These are phyloP conservation scores for Macrocybe gigantea DNA, from an alignment of 768 basidiomycete species.

Conservation along the genomic window DNA sequence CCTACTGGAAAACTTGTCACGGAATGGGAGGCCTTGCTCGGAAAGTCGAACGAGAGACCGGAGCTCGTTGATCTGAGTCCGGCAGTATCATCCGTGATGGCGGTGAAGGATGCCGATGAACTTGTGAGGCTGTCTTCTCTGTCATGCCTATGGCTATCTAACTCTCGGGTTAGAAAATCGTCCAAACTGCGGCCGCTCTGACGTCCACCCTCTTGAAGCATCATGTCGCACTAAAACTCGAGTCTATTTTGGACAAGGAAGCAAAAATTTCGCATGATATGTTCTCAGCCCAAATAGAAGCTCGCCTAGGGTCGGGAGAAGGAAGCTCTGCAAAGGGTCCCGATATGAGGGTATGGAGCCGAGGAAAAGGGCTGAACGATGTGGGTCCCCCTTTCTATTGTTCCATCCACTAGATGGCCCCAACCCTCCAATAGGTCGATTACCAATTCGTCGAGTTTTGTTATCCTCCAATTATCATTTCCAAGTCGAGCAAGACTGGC, in stretches of 20 bases:
- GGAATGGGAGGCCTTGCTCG: constrained; percentile 75
- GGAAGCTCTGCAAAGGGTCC: constrained; percentile 74
- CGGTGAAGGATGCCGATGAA: constrained; percentile 89
- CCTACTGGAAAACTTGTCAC: constrained; percentile 80
- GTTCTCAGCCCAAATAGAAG: constrained; percentile 82
- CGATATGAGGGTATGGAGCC: constrained; percentile 90
- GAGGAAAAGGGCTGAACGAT: constrained; percentile 66
- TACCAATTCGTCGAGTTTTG: constrained; percentile 90
- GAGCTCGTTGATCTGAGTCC: constrained; percentile 76
- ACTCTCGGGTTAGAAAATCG: constrained; percentile 54
- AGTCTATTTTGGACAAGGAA: constrained; percentile 87
- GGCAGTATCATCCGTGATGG: constrained; percentile 73
- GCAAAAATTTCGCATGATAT: constrained; percentile 86
- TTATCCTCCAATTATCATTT: constrained; percentile 94
- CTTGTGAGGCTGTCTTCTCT: constrained; percentile 1
- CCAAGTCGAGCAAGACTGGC: constrained; percentile 72
- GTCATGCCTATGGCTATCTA: constrained; percentile 37
- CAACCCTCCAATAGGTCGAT: constrained; percentile 55
- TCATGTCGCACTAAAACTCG: constrained; percentile 83
- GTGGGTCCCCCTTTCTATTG: constrained; percentile 37
- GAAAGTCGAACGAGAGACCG: constrained; percentile 51
- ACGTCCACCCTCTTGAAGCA: constrained; percentile 83
- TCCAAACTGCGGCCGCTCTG: constrained; percentile 66
- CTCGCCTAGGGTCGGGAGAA: constrained; percentile 80
- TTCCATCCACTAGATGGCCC: constrained; percentile 2